Conservation (phyloP, 2,329 filamentous ascomycete genomes). For the Nannizziopsis arthrosporioides region DNA sequence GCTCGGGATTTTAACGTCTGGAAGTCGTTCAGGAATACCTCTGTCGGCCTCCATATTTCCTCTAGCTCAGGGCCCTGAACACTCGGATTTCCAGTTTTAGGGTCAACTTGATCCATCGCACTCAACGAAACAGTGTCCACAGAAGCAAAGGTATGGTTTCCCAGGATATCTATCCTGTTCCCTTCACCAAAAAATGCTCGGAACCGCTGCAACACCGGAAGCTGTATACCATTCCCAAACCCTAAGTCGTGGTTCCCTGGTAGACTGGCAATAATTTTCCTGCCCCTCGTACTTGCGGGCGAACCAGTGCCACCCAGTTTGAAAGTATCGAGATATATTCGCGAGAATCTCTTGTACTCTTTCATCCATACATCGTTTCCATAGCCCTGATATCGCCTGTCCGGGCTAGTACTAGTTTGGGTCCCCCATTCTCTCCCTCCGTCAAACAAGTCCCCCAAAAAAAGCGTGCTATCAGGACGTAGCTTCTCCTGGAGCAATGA, state of each 20-base stretch:
- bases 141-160: constrained; percentile 90
- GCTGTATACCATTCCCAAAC: constrained; percentile 74
- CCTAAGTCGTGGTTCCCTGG: constrained; percentile 94
- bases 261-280: constrained; percentile 70
- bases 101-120: constrained; percentile 50
- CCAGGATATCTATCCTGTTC: constrained; percentile 83
- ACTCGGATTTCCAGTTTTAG: constrained; percentile 35
- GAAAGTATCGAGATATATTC: constrained; percentile 68
- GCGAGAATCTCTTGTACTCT: constrained; percentile 77
- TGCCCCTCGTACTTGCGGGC: constrained; percentile 50
- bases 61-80: constrained; percentile 42
- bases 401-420: constrained; percentile 45
- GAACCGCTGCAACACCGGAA: constrained; percentile 70
- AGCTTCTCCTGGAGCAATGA: constrained; percentile 62
- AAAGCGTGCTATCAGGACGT: constrained; percentile 77
- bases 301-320: constrained; percentile 45
- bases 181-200: constrained; percentile 77
- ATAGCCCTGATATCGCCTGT: constrained; percentile 62
- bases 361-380: constrained; percentile 71
- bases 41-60: constrained; percentile 61
- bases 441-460: constrained; percentile 89
- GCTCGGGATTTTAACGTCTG: constrained; percentile 54
- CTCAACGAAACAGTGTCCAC: constrained; percentile 82
- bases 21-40: constrained; percentile 62
- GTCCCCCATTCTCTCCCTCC: constrained; percentile 93